Percentiles rank a stretch among this genome's conserved stretches.
These are phyloP conservation scores for Pleurotus giganteus DNA, from an alignment of 768 basidiomycete genomes.

Conservation along the genomic window DNA sequence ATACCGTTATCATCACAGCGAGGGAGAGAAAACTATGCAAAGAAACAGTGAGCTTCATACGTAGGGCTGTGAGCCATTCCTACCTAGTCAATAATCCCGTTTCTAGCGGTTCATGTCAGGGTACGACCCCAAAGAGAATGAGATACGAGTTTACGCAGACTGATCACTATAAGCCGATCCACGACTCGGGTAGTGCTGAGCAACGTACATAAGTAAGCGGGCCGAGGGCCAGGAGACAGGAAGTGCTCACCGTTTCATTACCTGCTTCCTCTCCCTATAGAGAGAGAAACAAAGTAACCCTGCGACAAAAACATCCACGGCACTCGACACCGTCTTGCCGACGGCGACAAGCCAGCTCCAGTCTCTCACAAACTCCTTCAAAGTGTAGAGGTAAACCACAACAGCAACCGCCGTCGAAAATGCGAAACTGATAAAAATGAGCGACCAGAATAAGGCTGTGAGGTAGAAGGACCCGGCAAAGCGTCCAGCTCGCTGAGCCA, in stretches of 20 bases:
- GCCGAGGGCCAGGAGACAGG: too few relatives aligned
- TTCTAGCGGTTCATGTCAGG: constrained; percentile 1
- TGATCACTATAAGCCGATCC: constrained; percentile 12
- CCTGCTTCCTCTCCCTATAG: constrained; percentile 19
- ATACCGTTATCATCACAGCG: not conserved
- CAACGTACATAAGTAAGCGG: not conserved
- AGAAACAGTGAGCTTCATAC: not conserved
- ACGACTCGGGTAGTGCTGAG: constrained; percentile 8
- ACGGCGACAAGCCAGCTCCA: constrained; percentile 30
- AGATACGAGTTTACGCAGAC: constrained; percentile 8
- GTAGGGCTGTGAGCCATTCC: not conserved
- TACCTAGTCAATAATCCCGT: constrained; percentile 14
- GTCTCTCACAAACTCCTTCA: constrained; percentile 17
- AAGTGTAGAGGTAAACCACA: constrained; percentile 16
- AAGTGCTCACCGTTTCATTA: constrained; percentile 5
- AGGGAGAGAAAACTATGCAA: not conserved
- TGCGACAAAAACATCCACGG: constrained; percentile 29
- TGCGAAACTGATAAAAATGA: constrained; percentile 23
- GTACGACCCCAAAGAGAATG: not conserved
- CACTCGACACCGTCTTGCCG: constrained; percentile 24
- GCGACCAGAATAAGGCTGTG: constrained; percentile 22
- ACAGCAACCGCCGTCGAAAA: constrained; percentile 26
- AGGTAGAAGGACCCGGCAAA: constrained; percentile 25
- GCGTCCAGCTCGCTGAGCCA: constrained; percentile 25
- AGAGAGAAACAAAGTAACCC: constrained; percentile 30